These are phyloP conservation scores for Paramecium sexaurelia DNA, from an alignment of 73 alveolate genomes.

Conservation along the genomic window DNA sequence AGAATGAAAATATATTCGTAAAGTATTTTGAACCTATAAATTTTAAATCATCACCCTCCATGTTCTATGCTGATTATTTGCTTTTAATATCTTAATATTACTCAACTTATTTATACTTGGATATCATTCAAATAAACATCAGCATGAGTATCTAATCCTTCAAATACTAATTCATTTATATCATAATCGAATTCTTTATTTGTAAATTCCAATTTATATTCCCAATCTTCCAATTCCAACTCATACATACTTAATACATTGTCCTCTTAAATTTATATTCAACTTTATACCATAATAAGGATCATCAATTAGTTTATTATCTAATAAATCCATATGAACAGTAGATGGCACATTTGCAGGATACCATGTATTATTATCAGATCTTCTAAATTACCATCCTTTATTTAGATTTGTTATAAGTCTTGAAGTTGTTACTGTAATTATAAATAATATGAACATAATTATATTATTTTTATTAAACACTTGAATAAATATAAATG, in stretches of 20 bases:
- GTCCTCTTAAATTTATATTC: background rate
- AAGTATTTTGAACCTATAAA: conserved; percentile 37
- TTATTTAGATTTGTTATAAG: background rate
- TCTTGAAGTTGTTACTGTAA: background rate
- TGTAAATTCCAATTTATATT: conserved; percentile 50
- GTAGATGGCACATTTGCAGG: conserved; percentile 79
- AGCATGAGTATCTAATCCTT: conserved; percentile 81
- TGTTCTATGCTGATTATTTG: conserved; percentile 77
- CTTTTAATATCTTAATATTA: conserved; percentile 28
- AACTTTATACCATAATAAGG: conserved; percentile 67
- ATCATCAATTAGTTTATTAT: conserved; percentile 64
- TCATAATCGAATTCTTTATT: background rate
- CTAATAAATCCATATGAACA: conserved; percentile 73
- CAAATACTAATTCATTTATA: conserved; percentile 68
- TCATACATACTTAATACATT: conserved; percentile 70
- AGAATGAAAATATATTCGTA: conserved; percentile 63
- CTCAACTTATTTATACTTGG: background rate
- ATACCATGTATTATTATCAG: conserved; percentile 49
- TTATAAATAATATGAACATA: background rate
- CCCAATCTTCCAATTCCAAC: conserved; percentile 73
- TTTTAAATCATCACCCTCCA: conserved; percentile 69
- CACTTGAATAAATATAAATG: background rate
- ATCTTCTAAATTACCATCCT: conserved; percentile 30
- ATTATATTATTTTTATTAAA: background rate
- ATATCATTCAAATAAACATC: conserved; percentile 70